Base-by-base conservation (phyloP, 1,284 basidiomycete genomes). In the Boletus smithii region DNA sequence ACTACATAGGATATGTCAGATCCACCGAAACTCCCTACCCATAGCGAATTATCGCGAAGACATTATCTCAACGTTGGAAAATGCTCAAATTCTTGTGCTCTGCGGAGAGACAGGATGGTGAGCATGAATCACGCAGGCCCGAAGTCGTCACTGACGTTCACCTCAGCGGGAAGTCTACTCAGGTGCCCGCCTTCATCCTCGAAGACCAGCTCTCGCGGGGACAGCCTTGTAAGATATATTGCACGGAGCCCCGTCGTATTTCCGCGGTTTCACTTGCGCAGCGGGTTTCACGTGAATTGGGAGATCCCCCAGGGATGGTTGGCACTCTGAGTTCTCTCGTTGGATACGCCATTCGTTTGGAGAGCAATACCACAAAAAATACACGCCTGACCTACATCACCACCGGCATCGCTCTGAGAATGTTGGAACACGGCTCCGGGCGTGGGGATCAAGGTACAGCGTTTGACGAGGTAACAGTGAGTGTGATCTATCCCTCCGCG, bases 71-170 rank as follows among this genome's bases (percentile, higher is more conserved):
- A 77, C 79, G 0, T 70, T 99, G 37, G 84, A 89, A 39, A 68
- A 73, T n/a, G 84, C 85, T 5, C 95, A 97, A 61, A 81, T 97
- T 14, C 75, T 98, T 32, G 94, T 99, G 0, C 75, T 99, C 1
- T 95, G 93, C 60, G 97, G 97, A 36, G 97, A 99, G 72, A 99
- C 97, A 5, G 97, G 97, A 58, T 99, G 93, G 90, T 90, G 58
- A 60, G 58, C 16, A 23, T 6, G 32, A 31, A 26, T 42, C 22
- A 37, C 8, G 24, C 34, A 9, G 1, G 11, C 14, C 40, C 16
- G 13, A 33, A 16, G 8, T 29, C 8, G 30, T 37, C 35, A 39
- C 44, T 65, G 36, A 69, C 27, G 10, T 47, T 29, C 26, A 16
- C 40, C 17, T 42, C 49, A 93, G 94, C 61, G 97, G 95, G 13